A percentile compares a stretch with the other conserved stretches of the same genome.
These are phyloP conservation scores for Jimgerdemannia flammicorona DNA, from an alignment of 192 early-diverging fungal species.

Conservation along the genomic window DNA sequence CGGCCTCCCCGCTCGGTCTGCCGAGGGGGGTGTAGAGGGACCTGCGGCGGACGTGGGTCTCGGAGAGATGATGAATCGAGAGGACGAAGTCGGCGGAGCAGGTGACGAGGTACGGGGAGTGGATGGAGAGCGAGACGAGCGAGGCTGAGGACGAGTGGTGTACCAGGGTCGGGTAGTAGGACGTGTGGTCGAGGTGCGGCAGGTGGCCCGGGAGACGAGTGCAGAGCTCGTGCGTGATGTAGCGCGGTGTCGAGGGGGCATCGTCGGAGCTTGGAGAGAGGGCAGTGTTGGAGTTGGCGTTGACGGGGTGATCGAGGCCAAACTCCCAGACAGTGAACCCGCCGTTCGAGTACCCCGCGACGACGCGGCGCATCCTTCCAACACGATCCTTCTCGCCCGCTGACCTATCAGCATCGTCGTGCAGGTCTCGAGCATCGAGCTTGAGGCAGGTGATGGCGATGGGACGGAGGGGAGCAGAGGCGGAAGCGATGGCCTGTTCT, in stretches of 20 bases:
- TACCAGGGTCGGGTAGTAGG: background rate
- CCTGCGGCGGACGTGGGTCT: background rate
- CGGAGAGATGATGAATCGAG: slow-evolving; percentile 12
- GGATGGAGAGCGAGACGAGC: slow-evolving; percentile 17
- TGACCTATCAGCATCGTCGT: background rate
- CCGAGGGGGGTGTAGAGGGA: background rate
- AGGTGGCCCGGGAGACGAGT: background rate
- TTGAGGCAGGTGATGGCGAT: slow-evolving; percentile 18
- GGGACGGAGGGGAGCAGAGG: background rate
- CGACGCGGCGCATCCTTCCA: slow-evolving; percentile 15
- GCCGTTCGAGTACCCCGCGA: slow-evolving; percentile 33
- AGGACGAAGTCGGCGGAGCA: slow-evolving; percentile 30
- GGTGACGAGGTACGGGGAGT: slow-evolving; percentile 22
- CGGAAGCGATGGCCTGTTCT: background rate
- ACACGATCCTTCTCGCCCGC: background rate
- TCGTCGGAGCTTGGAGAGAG: background rate
- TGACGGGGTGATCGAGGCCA: background rate
- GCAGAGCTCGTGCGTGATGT: background rate
- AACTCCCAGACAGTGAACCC: slow-evolving; percentile 30
- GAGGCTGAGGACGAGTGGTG: background rate
- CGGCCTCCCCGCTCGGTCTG: background rate
- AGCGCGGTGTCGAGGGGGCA: background rate
- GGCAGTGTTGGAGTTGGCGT: no score
- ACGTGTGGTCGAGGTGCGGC: background rate
- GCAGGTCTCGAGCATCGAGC: slow-evolving; percentile 12